Percentiles rank a stretch among this genome's conserved stretches.
phyloP scores from a whole-genome alignment of 2,329 filamentous ascomycete genomes.

The Pseudopyrenochaeta lycopersici region DNA sequence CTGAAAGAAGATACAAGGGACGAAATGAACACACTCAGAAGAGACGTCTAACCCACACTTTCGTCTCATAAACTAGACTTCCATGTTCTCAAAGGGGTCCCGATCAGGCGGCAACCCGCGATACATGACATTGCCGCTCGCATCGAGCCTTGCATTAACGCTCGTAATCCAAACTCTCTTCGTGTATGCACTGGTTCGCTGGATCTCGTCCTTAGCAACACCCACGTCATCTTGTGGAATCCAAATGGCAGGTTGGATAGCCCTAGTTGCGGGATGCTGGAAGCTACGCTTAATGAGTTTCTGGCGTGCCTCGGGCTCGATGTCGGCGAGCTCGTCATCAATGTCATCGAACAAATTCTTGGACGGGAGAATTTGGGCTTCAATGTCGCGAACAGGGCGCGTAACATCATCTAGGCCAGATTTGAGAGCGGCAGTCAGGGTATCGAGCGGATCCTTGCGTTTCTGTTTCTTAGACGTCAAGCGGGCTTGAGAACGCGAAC shows the following conservation, averaged over 20 bases:
- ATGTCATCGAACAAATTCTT: constrained; percentile 86
- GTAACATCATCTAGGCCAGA: constrained; percentile 38
- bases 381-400: constrained; percentile 45
- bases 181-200: constrained; percentile 77
- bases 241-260: constrained; percentile 88
- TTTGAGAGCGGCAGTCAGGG: constrained; percentile 35
- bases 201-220: constrained; percentile 90
- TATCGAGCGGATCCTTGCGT: constrained; percentile 38
- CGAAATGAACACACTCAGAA: not conserved
- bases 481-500: constrained; percentile 30
- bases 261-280: constrained; percentile 85
- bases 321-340: constrained; percentile 92
- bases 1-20: not conserved
- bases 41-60: not conserved
- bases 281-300: constrained; percentile 87
- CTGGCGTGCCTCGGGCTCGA: constrained; percentile 89
- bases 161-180: constrained; percentile 89
- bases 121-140: constrained; percentile 83
- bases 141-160: constrained; percentile 87
- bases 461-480: constrained; percentile 27
- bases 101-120: constrained; percentile 85
- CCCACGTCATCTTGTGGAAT: constrained; percentile 91
- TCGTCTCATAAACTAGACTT: constrained; percentile 28
- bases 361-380: constrained; percentile 67
- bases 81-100: constrained; percentile 52